Evolutionary conservation across 441 rosid species (phyloP).

Genomic region (Capsella rubella): DNA sequence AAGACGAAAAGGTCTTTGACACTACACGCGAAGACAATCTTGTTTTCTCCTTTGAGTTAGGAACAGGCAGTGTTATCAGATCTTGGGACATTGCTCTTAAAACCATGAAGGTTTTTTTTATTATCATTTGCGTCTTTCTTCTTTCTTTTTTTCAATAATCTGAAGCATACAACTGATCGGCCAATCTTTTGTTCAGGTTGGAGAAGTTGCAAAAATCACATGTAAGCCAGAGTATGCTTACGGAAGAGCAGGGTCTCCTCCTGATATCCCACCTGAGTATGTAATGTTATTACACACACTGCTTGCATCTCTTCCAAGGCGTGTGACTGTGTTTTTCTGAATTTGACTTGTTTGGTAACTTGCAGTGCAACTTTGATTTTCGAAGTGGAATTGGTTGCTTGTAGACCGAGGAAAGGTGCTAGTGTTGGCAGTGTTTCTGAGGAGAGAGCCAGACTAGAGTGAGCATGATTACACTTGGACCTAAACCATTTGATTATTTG

Average conservation of each 20-base stretch:
- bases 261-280: conserved; percentile 90
- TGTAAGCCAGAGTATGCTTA: conserved; percentile 97
- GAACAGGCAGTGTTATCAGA: conserved; percentile 80
- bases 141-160: not conserved
- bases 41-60: conserved; percentile 86
- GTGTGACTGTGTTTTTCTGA: not conserved
- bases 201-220: conserved; percentile 89
- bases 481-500: not conserved
- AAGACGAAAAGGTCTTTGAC: conserved; percentile 87
- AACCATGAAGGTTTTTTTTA: conserved; percentile 77
- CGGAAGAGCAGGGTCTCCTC: conserved; percentile 89
- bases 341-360: conserved; percentile 1
- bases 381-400: conserved; percentile 85
- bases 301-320: not conserved
- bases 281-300: conserved; percentile 1
- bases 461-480: conserved; percentile 44
- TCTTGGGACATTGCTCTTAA: conserved; percentile 89
- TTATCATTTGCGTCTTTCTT: not conserved
- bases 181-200: conserved; percentile 57
- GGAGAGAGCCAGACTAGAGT: conserved; percentile 96
- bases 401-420: conserved; percentile 85
- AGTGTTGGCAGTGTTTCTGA: conserved; percentile 73
- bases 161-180: not conserved
- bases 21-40: conserved; percentile 89
- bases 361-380: conserved; percentile 89